A percentile compares a stretch with the other conserved stretches of the same genome.
Conservation (phyloP, 768 basidiomycete genomes). For the Pisolithus sp. region DNA sequence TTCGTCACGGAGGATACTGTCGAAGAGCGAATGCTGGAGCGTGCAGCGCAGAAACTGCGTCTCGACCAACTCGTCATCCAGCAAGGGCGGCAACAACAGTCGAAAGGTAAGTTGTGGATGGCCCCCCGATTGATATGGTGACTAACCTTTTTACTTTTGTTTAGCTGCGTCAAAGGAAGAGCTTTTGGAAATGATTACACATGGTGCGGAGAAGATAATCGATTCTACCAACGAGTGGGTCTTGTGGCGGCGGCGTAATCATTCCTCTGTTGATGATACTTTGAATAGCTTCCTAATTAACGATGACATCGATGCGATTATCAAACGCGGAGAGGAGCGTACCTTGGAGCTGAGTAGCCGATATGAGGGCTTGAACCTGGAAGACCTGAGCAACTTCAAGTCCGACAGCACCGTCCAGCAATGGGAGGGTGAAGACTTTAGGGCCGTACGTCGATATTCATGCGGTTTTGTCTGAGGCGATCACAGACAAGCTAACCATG, state of each 20-base stretch:
- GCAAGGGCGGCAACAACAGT: constrained; percentile 79
- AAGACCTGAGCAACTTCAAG: constrained; percentile 96
- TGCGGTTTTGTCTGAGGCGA: not conserved
- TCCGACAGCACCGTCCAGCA: constrained; percentile 85
- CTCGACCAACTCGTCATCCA: constrained; percentile 96
- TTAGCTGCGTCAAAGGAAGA: constrained; percentile 91
- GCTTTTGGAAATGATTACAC: constrained; percentile 94
- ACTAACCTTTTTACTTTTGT: constrained; percentile 1
- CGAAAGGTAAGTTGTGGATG: constrained; percentile 52
- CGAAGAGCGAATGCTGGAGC: constrained; percentile 91
- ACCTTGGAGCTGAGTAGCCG: constrained; percentile 85
- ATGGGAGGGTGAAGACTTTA: constrained; percentile 95
- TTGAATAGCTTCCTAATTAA: constrained; percentile 59
- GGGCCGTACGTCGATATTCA: constrained; percentile 41
- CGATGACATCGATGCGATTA: constrained; percentile 93
- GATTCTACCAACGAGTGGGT: constrained; percentile 68
- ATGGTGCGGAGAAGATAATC: constrained; percentile 96
- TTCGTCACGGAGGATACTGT: constrained; percentile 95
- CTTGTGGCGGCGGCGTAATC: too few species aligned
- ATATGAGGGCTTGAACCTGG: constrained; percentile 88
- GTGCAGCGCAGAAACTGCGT: constrained; percentile 91
- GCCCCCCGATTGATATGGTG: not conserved
- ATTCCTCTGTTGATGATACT: not conserved
- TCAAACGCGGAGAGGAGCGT: constrained; percentile 83
- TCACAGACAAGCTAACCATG: not conserved